Evolutionary conservation across 2,329 filamentous ascomycete species (phyloP).

Genomic region (Mollisia scopiformis): DNA sequence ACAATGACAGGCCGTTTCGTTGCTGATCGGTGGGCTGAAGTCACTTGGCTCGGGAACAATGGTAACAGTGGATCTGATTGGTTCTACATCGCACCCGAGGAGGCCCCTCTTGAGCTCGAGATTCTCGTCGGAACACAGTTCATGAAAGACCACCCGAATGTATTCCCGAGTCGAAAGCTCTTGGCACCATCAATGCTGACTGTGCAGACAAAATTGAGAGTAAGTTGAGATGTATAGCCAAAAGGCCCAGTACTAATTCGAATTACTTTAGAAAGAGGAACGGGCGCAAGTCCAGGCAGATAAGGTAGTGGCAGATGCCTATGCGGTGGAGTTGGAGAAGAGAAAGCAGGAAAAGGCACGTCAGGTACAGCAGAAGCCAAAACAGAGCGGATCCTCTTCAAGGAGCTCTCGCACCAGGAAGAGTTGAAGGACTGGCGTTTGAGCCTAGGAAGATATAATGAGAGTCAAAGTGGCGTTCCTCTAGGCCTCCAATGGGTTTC

Average conservation of each 20-base stretch:
- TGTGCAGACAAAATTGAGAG: background rate
- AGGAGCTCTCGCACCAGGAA: background rate
- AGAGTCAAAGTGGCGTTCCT: background rate
- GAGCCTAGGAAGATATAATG: background rate
- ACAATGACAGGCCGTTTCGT: background rate
- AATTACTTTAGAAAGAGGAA: background rate
- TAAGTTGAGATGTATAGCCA: background rate
- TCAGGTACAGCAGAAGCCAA: background rate
- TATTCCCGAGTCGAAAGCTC: background rate
- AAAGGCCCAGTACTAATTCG: background rate
- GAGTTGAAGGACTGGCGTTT: background rate
- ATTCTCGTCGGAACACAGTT: background rate
- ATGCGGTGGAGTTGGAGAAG: background rate
- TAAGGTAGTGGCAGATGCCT: background rate
- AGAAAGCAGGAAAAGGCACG: constrained; percentile 1
- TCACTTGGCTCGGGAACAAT: background rate
- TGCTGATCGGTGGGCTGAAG: background rate
- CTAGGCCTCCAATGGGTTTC: too few relatives aligned
- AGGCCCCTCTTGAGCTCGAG: background rate
- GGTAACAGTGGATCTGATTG: background rate
- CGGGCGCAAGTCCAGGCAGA: background rate
- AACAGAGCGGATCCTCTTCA: background rate
- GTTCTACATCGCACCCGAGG: constrained; percentile 4
- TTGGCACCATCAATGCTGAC: background rate
- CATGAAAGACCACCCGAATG: background rate